These are phyloP conservation scores for Sporobolomyces pararoseus DNA, from an alignment of 768 basidiomycete species.

Conservation along the genomic window DNA sequence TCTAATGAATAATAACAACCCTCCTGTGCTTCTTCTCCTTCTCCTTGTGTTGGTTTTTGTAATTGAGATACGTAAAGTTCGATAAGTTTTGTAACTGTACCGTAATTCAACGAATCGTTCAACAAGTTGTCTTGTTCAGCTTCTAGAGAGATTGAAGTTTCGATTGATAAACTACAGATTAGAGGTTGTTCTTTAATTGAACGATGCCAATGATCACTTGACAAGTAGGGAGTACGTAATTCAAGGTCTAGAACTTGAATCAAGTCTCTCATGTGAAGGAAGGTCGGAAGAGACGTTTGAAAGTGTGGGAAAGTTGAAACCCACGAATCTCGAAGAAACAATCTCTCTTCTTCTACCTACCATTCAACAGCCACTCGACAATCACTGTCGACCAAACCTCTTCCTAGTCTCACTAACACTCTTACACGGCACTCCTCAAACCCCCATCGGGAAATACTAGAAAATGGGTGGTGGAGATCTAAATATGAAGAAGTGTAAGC, in stretches of 20 bases:
- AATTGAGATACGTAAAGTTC: constrained; percentile 50
- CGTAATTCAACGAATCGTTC: constrained; percentile 63
- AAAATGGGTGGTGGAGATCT: constrained; percentile 97
- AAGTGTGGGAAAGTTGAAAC: too few species aligned
- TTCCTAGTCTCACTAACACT: constrained; percentile 31
- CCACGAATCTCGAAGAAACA: too few species aligned
- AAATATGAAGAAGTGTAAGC: constrained; percentile 75
- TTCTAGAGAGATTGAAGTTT: constrained; percentile 56
- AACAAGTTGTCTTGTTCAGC: constrained; percentile 59
- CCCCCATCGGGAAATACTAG: too few species aligned
- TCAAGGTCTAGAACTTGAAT: constrained; percentile 49
- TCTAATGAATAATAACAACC: constrained; percentile 57
- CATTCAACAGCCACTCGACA: not conserved
- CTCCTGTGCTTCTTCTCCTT: too few species aligned
- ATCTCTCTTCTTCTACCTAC: not conserved
- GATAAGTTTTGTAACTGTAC: constrained; percentile 55
- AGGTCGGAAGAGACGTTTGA: not conserved
- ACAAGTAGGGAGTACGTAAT: constrained; percentile 48
- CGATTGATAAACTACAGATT: constrained; percentile 56
- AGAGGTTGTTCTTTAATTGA: constrained; percentile 55
- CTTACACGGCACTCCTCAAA: too few species aligned
- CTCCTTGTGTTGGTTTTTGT: not conserved
- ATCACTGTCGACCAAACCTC: not conserved
- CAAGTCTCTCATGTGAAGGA: constrained; percentile 40
- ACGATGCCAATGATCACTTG: constrained; percentile 42